These are phyloP conservation scores for Euclidium syriacum DNA, from an alignment of 345 rosid species.

Conservation along the genomic window DNA sequence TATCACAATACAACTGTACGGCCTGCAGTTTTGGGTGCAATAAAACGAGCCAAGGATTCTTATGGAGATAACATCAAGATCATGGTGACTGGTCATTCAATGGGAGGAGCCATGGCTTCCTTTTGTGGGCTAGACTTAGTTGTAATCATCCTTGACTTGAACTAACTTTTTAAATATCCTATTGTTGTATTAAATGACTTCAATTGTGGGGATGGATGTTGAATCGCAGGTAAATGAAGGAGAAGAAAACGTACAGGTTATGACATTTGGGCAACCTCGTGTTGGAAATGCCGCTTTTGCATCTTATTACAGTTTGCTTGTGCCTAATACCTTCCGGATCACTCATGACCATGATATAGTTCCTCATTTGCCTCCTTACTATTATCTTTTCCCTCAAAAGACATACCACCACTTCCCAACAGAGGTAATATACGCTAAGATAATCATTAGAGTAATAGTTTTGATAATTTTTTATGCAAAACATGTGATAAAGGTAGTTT, in stretches of 20 bases:
- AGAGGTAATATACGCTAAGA: no score
- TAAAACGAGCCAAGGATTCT: slow-evolving; percentile 46
- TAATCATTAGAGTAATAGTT: no score
- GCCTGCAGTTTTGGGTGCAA: slow-evolving; percentile 64
- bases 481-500: background rate
- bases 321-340: slow-evolving; percentile 73
- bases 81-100: slow-evolving; percentile 94
- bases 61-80: slow-evolving; percentile 56
- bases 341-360: slow-evolving; percentile 80
- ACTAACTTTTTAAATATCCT: background rate
- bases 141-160: slow-evolving; percentile 34
- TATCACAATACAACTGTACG: slow-evolving; percentile 91
- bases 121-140: slow-evolving; percentile 81
- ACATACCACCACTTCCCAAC: slow-evolving; percentile 95
- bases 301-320: slow-evolving; percentile 55
- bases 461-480: no score
- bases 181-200: background rate
- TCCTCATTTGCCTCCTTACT: slow-evolving; percentile 94
- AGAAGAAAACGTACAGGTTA: slow-evolving; percentile 55
- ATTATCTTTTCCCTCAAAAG: slow-evolving; percentile 59
- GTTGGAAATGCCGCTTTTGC: slow-evolving; percentile 88
- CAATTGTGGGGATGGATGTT: slow-evolving; percentile 9
- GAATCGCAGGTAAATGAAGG: slow-evolving; percentile 61
- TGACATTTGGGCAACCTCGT: slow-evolving; percentile 98
- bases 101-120: slow-evolving; percentile 98